Evolutionary conservation across 2,329 filamentous ascomycete genomes (phyloP), one percentile per base, ranked within the genome.

Genomic region (Diplodia sapinea): DNA sequence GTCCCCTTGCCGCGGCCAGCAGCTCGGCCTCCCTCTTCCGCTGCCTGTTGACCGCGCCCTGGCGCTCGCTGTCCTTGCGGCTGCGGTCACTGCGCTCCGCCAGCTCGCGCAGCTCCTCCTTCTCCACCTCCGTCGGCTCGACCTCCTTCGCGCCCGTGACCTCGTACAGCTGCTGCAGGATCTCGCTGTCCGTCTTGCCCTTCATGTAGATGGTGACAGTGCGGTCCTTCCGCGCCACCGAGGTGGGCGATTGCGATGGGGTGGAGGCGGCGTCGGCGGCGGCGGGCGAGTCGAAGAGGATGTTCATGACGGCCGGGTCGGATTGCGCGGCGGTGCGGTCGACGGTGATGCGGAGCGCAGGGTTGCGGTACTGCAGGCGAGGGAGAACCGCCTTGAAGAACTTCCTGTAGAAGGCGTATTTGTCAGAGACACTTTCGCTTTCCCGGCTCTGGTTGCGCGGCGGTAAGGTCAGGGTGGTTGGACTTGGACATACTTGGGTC

Each of bases 321-420:
- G 82, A 78, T 72, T 88, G 69, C 47, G 75, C 71, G 26, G 78
- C 74, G 70, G 86, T 89, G 68, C 91, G 90, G 78, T 90, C 89
- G 73, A 97, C 87, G 68, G 91, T 89, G 86, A 98, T 96, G 52
- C 90, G 88, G 55, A 97, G 79, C 13, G 88, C 82, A 0, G 95
- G 95, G 79, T 99, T 99, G 85, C 96, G 91, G 82, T 89, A 99
- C 85, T 99, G 97, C 72, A 99, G 84, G 68, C 92, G 88, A 26
- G 92, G 92, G 57, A 98, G 88, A 77, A 89, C 90, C 69, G 89
- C 84, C 71, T 87, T 88, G 92, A 93, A 97, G 86, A 99, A 97
- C 82, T 92, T 92, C 75, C 94, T 96, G 71, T 51, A 36, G 8
- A 15, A 11, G 8, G 11, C 1, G 1, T 15, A 2, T 1, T 20